Conservation (phyloP, 192 early-diverging fungal genomes). For the Podila epigama region DNA sequence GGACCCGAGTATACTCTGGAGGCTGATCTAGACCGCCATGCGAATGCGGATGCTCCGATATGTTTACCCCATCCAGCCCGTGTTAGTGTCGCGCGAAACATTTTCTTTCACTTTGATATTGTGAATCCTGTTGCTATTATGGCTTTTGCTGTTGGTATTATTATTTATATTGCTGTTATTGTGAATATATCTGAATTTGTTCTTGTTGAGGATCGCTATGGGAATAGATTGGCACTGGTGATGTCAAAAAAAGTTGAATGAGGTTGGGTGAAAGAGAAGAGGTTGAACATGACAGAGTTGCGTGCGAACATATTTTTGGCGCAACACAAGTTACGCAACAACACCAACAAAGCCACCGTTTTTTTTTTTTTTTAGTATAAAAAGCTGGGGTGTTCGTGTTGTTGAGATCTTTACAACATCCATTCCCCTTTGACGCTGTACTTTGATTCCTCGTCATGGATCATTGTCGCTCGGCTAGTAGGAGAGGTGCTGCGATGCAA, state of each 20-base stretch:
- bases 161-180: too few species aligned
- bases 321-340: neutral
- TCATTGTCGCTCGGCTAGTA: constrained; percentile 52
- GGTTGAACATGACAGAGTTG: constrained; percentile 5
- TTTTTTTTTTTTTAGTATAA: neutral
- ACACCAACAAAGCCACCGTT: neutral
- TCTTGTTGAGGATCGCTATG: too few species aligned
- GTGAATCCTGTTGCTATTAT: too few species aligned
- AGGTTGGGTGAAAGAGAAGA: neutral
- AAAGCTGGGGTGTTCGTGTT: neutral
- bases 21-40: neutral
- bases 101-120: neutral
- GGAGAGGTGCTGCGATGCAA: neutral
- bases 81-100: constrained; percentile 14
- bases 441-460: constrained; percentile 32
- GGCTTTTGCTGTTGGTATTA: too few species aligned
- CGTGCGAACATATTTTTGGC: too few species aligned
- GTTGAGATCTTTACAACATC: constrained; percentile 10
- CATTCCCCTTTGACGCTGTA: constrained; percentile 49
- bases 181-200: too few species aligned
- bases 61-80: constrained; percentile 3
- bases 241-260: too few species aligned
- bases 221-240: too few species aligned
- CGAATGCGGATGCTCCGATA: neutral
- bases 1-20: neutral